Evolutionary conservation across 345 rosid species (phyloP), one percentile per base, ranked within the genome.

Genomic region (Rhizophora apiculata): DNA sequence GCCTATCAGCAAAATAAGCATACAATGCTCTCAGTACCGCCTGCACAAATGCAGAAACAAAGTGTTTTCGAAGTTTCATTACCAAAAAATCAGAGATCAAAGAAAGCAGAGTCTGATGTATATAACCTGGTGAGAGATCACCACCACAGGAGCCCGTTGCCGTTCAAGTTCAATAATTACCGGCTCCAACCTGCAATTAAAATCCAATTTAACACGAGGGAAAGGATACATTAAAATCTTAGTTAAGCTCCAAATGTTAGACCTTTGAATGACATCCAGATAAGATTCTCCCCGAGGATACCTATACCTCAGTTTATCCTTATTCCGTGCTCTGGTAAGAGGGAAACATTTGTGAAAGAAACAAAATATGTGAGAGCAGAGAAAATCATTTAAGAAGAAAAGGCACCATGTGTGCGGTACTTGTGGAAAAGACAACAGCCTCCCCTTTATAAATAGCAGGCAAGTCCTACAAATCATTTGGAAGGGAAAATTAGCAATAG

Each of bases 221-320:
- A 56, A 60, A 46, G 54, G 11, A 51, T 46, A 39, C 20, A 8
- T 48, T 48, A 10, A 34, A 52, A 72, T 21, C n/a, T n/a, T n/a
- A 20, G 27, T 10, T 36, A 53, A 63, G 43, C 27, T 24, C 20
- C 20, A 39, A 64, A 60, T 18, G 63, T 57, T 65, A 63, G 65
- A 96, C 99, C 99, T 89, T 82, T 96, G 99, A 66, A 96, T 96
- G 72, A 96, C 98, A 87, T 96, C 99, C 24, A 96, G 90, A 74
- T 96, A 96, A 60, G 99, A 96, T 78, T 96, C 99, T 71, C 99
- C 98, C 27, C 99, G 97, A 76, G 99, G 98, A 83, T 90, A 96
- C 64, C 98, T 78, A 68, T 90, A 96, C 65, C 99, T 84, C 67
- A 96, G 82, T 74, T 96, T 96, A 83, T 96, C 99, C 79, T 96